Evolutionary conservation across 1,284 basidiomycete species (phyloP).

Genomic region (Trichosporon ovoides): DNA sequence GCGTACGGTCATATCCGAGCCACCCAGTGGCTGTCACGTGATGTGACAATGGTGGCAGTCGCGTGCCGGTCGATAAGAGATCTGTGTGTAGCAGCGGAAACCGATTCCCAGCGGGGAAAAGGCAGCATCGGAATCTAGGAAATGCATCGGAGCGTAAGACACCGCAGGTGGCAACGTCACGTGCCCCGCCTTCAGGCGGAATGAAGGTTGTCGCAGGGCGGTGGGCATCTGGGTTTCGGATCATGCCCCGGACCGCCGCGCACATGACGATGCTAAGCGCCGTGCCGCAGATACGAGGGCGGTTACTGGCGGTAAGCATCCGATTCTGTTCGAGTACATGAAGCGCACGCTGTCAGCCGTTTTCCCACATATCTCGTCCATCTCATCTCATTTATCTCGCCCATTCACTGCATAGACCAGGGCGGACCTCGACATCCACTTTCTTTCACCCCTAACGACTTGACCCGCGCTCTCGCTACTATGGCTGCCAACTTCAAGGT

Average conservation of each 20-base stretch:
- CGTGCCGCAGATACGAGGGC: background rate
- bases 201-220: background rate
- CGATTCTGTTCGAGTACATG: conserved; percentile 2
- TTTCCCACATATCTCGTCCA: background rate
- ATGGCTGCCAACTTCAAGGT: conserved; percentile 69
- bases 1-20: background rate
- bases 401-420: background rate
- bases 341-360: background rate
- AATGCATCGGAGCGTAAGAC: too few relatives aligned
- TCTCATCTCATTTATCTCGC: background rate
- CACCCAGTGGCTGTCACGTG: too few relatives aligned
- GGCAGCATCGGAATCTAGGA: too few relatives aligned
- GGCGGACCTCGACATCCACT: background rate
- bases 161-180: background rate
- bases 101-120: too few relatives aligned
- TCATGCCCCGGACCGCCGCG: background rate
- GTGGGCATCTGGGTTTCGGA: background rate
- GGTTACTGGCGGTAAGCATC: background rate
- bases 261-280: conserved; percentile 1
- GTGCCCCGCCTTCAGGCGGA: background rate
- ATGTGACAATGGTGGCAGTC: too few relatives aligned
- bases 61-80: too few relatives aligned
- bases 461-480: conserved; percentile 16
- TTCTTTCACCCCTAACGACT: background rate
- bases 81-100: too few relatives aligned